phyloP scores from a whole-genome alignment of 2,329 filamentous ascomycete genomes.

The Alternaria panax region DNA sequence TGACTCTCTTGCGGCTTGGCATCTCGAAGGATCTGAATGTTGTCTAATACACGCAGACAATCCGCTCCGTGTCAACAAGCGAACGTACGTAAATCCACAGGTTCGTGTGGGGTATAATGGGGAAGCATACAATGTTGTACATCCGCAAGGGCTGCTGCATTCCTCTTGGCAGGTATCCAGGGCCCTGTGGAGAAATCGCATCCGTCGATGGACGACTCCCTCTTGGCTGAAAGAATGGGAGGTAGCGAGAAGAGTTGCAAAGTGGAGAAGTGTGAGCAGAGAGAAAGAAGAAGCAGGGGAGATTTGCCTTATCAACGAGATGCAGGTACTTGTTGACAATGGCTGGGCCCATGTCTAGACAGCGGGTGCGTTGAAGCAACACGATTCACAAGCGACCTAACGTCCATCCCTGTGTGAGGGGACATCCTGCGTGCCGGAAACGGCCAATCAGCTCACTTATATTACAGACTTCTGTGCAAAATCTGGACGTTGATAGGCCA shows the following conservation, averaged over 20 bases:
- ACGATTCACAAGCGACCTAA: background rate
- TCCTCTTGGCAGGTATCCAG: background rate
- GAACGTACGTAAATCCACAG: background rate
- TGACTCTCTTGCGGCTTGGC: slow-evolving; percentile 64
- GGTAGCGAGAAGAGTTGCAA: background rate
- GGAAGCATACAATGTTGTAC: background rate
- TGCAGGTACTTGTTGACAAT: background rate
- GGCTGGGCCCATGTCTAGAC: background rate
- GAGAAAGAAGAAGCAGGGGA: background rate
- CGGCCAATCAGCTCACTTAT: background rate
- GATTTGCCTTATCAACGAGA: background rate
- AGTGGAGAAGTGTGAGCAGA: background rate
- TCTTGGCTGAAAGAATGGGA: background rate
- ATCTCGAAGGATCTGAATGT: slow-evolving; percentile 79
- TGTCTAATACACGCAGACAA: slow-evolving; percentile 79
- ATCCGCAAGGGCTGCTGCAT: background rate
- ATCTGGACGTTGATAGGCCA: background rate
- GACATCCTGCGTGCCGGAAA: background rate
- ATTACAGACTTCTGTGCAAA: background rate
- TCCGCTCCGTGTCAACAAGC: slow-evolving; percentile 52
- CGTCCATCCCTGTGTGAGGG: too few relatives aligned
- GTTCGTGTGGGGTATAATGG: background rate
- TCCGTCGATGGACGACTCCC: background rate
- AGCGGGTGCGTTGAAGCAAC: background rate
- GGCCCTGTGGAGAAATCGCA: background rate